These are phyloP conservation scores for Batkoa obscura DNA, from an alignment of 371 early-diverging fungal genomes.

Conservation along the genomic window DNA sequence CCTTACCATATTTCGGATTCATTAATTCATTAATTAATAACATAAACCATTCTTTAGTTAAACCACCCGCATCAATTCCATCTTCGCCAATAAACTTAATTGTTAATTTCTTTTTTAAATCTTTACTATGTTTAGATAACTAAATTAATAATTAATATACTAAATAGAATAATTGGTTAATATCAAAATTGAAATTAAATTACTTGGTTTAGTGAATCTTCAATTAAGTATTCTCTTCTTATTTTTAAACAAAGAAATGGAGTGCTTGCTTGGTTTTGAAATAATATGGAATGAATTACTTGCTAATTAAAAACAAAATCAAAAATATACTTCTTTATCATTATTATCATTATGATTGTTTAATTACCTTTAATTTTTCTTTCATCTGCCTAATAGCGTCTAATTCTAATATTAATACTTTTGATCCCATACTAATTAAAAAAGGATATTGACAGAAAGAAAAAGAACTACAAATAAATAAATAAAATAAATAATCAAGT, in stretches of 20 bases:
- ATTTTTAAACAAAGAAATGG: conserved; percentile 56
- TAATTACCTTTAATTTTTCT: conserved; percentile 23
- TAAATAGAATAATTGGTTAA: not conserved
- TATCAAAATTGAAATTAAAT: too few species aligned
- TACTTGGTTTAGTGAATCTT: conserved; percentile 56
- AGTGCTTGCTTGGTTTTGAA: conserved; percentile 40
- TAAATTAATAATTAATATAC: conserved; percentile 6
- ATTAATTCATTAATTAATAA: conserved; percentile 80
- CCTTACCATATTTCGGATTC: conserved; percentile 64
- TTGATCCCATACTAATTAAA: conserved; percentile 50
- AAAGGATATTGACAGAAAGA: conserved; percentile 67
- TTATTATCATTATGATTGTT: not conserved
- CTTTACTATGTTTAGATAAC: conserved; percentile 41
- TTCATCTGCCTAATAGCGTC: conserved; percentile 67
- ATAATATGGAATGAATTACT: too few species aligned
- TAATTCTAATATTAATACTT: conserved; percentile 57
- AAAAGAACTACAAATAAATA: conserved; percentile 16
- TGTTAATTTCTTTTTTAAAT: conserved; percentile 71
- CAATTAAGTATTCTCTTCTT: conserved; percentile 61
- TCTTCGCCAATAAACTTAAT: conserved; percentile 73
- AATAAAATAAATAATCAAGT: not conserved
- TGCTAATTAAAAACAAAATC: too few species aligned
- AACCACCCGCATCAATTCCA: conserved; percentile 81
- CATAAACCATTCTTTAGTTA: conserved; percentile 92
- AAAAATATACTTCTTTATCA: too few species aligned